Percentiles rank a stretch among this genome's conserved stretches.
These are phyloP conservation scores for Heterococcus sp. DNA, from an alignment of 108 stramenopile species.

Conservation along the genomic window DNA sequence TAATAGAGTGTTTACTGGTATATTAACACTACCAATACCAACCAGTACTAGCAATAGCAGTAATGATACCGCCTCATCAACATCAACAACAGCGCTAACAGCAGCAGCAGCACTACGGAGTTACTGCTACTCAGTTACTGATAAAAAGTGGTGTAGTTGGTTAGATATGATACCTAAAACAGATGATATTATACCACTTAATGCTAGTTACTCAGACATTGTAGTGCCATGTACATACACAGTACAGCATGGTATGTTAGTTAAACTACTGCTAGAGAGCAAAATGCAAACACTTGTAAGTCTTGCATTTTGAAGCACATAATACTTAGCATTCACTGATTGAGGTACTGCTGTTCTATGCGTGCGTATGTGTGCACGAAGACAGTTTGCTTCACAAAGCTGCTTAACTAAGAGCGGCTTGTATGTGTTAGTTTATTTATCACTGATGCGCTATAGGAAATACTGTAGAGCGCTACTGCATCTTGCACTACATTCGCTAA, in stretches of 20 bases:
- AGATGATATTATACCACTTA: not conserved
- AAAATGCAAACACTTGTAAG: slow-evolving; percentile 16
- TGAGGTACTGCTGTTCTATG: too few relatives aligned
- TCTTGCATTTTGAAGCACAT: too few relatives aligned
- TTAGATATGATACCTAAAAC: too few relatives aligned
- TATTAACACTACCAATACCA: slow-evolving; percentile 18
- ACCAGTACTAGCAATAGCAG: not conserved
- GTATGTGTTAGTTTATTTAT: too few relatives aligned
- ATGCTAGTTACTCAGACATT: not conserved
- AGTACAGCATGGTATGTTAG: slow-evolving; percentile 56
- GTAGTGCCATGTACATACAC: slow-evolving; percentile 64
- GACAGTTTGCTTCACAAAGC: too few relatives aligned
- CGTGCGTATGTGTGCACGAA: too few relatives aligned
- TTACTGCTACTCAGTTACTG: not conserved
- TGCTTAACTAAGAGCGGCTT: too few relatives aligned
- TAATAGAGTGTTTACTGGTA: slow-evolving; percentile 4
- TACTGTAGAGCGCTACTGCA: too few relatives aligned
- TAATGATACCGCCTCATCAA: not conserved
- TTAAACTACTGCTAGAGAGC: slow-evolving; percentile 49
- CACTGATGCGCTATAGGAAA: too few relatives aligned
- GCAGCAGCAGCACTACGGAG: not conserved
- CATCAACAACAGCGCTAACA: not conserved
- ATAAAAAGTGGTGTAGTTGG: too few relatives aligned
- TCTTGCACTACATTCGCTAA: too few relatives aligned
- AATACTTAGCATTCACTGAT: too few relatives aligned